Base-by-base conservation (phyloP, 1,139 yeast genomes). In the Kodamaea alishanica region DNA sequence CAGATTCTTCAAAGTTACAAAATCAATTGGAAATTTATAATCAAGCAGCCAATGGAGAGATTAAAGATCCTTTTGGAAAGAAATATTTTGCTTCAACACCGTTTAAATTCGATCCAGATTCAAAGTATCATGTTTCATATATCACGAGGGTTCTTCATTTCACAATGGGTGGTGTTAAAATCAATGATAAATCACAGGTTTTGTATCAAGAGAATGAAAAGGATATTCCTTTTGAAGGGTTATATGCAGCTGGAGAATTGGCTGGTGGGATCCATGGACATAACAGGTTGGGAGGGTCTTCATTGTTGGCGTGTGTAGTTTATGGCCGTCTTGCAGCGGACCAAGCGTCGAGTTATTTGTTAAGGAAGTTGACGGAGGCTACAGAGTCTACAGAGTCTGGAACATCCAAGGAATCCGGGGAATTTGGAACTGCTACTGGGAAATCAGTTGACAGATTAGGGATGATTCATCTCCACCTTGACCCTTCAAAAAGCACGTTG, bases 221-320 rank as follows among this genome's bases (percentile, higher is more conserved):
- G 6, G 47, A 50, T 8, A 51, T 54, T 5, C 70, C 78, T 2
- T 76, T 82, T 47, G 65, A 62, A 28, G 90, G 88, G 1, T 61
- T 83, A 26, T 84, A 70, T 55, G 92, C 92, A 2, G 84, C 85
- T 23, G 95, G 94, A 25, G 94, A 85, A 57, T 76, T 84, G 11
- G 84, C 88, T 10, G 94, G 94, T 23, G 94, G 92, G 36, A 82
- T 85, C 11, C 94, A 85, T 55, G 94, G 94, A 8, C 79, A 77
- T 34, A 82, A 83, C 55, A 71, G 92, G 54, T 64, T 85, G 11
- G 90, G 90, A 28, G 95, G 94, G 0, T 81, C 89, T 11, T 79
- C 88, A 8, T 64, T 85, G 26, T 65, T 84, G 43, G 90, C 86
- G 27, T 84, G 94, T 66, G 90, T 83, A n/a, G 89, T 84, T 2